Evolutionary conservation across 2,329 filamentous ascomycete species (phyloP).

Genomic region (Paraconiothyrium brasiliense): DNA sequence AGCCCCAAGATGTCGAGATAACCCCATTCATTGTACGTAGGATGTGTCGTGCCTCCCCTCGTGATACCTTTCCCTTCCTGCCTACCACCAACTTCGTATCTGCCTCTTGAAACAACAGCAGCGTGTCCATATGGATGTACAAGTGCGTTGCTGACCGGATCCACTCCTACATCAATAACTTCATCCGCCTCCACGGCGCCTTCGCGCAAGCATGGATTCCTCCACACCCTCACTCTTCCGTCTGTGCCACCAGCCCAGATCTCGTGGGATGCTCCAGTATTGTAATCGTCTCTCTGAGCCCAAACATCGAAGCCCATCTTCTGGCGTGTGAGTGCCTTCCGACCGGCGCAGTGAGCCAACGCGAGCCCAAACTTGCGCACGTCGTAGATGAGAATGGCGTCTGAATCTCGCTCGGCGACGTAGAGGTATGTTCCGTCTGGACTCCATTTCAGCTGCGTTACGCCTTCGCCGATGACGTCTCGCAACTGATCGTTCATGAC

Average conservation of each 20-base stretch:
- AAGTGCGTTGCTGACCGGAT: constrained; percentile 33
- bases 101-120: constrained; percentile 37
- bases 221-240: constrained; percentile 59
- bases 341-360: constrained; percentile 59
- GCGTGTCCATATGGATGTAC: constrained; percentile 36
- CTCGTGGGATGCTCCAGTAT: constrained; percentile 53
- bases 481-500: constrained; percentile 15
- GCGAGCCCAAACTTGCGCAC: constrained; percentile 63
- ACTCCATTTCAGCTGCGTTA: constrained; percentile 67
- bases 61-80: constrained; percentile 10
- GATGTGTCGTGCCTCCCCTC: constrained; percentile 25
- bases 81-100: constrained; percentile 14
- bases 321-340: constrained; percentile 61
- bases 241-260: constrained; percentile 69
- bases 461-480: constrained; percentile 56
- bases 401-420: constrained; percentile 65
- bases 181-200: constrained; percentile 51
- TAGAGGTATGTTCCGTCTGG: constrained; percentile 67
- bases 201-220: constrained; percentile 39
- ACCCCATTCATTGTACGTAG: constrained; percentile 32
- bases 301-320: constrained; percentile 65
- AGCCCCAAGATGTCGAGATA: constrained; percentile 37
- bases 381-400: constrained; percentile 67
- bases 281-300: constrained; percentile 37
- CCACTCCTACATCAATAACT: constrained; percentile 29